phyloP scores from a whole-genome alignment of 2,329 filamentous ascomycete species.

The Colletotrichum agaves region DNA sequence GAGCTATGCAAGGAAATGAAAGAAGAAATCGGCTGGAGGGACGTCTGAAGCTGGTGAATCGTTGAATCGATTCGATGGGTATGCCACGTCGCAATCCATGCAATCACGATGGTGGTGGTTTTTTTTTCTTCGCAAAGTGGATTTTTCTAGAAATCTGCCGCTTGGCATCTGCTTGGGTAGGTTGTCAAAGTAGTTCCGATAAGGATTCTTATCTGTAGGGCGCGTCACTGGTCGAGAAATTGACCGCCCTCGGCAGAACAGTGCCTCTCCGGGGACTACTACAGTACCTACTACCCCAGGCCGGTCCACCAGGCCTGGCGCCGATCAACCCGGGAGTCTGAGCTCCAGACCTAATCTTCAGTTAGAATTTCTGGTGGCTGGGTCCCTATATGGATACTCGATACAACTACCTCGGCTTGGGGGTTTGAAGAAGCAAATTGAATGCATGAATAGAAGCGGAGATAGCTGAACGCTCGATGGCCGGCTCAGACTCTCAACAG shows the following conservation, averaged over 20 bases:
- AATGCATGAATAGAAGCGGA: not conserved
- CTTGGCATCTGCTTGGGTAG: not conserved
- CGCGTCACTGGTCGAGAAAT: slow-evolving; percentile 2
- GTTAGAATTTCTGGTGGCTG: too few relatives aligned
- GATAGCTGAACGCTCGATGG: not conserved
- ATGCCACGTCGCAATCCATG: slow-evolving; percentile 25
- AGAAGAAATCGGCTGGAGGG: not conserved
- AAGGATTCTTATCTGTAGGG: slow-evolving; percentile 10
- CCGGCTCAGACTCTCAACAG: not conserved
- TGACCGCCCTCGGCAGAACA: slow-evolving; percentile 30
- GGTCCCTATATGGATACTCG: too few relatives aligned
- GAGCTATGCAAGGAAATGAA: not conserved
- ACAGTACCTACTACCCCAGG: too few relatives aligned
- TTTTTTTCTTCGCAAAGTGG: slow-evolving; percentile 8
- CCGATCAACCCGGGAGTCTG: not conserved
- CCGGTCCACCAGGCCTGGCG: not conserved
- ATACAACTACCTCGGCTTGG: too few relatives aligned
- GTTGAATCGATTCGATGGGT: not conserved
- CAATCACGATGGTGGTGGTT: not conserved
- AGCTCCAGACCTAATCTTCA: too few relatives aligned
- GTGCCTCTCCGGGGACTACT: not conserved
- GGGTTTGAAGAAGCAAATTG: not conserved
- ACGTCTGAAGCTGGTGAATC: not conserved
- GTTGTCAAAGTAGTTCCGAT: slow-evolving; percentile 6
- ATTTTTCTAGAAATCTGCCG: slow-evolving; percentile 30